A percentile compares a stretch with the other conserved stretches of the same genome.
These are phyloP conservation scores for Mycena sanguinolenta DNA, from an alignment of 768 basidiomycete species.

Conservation along the genomic window DNA sequence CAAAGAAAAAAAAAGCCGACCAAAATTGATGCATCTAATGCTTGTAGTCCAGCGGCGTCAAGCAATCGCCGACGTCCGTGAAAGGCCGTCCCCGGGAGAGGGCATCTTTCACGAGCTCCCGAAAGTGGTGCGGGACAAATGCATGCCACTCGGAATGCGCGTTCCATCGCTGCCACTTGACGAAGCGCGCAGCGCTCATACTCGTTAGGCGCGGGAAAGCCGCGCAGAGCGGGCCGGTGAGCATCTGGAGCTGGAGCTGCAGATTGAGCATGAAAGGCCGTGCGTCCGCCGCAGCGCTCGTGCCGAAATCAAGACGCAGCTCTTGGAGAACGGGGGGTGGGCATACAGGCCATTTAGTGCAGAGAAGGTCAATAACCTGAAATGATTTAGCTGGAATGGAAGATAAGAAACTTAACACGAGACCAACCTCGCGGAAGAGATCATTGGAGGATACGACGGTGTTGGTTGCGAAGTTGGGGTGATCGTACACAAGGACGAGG, in stretches of 20 bases:
- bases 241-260: constrained; percentile 16
- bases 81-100: neutral
- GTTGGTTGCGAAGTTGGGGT: constrained; percentile 24
- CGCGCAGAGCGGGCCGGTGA: neutral
- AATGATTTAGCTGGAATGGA: neutral
- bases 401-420: neutral
- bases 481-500: constrained; percentile 22
- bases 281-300: neutral
- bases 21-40: neutral
- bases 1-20: neutral
- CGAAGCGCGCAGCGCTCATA: constrained; percentile 5
- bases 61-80: constrained; percentile 17
- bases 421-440: constrained; percentile 8
- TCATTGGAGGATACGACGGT: neutral
- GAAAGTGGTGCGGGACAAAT: constrained; percentile 24
- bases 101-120: neutral
- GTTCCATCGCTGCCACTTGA: constrained; percentile 25
- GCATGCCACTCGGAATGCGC: constrained; percentile 12
- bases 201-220: constrained; percentile 16
- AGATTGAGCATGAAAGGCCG: constrained; percentile 27
- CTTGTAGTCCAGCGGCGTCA: constrained; percentile 12
- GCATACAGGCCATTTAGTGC: constrained; percentile 16
- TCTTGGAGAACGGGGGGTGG: constrained; percentile 1
- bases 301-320: constrained; percentile 23
- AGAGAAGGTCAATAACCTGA: neutral